A percentile compares a stretch with the other conserved stretches of the same genome.
These are phyloP conservation scores for Populus hybrid DNA, from an alignment of 441 rosid genomes.

Conservation along the genomic window DNA sequence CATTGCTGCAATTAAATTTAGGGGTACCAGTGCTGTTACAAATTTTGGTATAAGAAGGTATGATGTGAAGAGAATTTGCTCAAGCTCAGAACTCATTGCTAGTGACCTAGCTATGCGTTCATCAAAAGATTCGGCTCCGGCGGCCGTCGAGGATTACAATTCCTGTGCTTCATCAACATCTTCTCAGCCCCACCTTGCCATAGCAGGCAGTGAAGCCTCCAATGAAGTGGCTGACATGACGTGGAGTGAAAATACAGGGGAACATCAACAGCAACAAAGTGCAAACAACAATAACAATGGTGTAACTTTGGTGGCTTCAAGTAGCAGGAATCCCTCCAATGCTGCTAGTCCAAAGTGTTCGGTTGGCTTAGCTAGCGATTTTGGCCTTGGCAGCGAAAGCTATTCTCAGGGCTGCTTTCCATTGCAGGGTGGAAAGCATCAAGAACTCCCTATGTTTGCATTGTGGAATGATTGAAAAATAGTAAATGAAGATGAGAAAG, in stretches of 20 bases:
- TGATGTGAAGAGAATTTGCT: conserved; percentile 65
- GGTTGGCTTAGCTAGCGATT: conserved; percentile 17
- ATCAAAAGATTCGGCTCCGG: conserved; percentile 24
- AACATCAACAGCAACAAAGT: conserved; percentile 22
- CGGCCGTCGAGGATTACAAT: conserved; percentile 29
- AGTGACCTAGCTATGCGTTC: conserved; percentile 63
- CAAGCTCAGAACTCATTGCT: conserved; percentile 54
- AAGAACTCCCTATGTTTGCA: too few relatives aligned
- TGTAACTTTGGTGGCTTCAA: conserved; percentile 16
- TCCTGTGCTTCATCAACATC: conserved; percentile 27
- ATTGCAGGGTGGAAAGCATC: conserved; percentile 18
- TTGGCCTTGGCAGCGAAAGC: conserved; percentile 23
- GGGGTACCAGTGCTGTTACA: conserved; percentile 88
- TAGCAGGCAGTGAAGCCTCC: conserved; percentile 33
- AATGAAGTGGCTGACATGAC: conserved; percentile 37
- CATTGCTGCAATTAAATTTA: conserved; percentile 84
- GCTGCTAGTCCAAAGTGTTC: too few relatives aligned
- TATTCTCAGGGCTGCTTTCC: conserved; percentile 19
- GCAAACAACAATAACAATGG: not conserved
- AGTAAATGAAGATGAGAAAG: not conserved
- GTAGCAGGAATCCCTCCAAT: conserved; percentile 21
- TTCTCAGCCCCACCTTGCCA: conserved; percentile 26
- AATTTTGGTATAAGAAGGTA: conserved; percentile 75
- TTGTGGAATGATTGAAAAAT: too few relatives aligned
- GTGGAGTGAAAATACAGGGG: conserved; percentile 32